Evolutionary conservation across 208 protist genomes (phyloP).

Genomic region (Leptomonas pyrrhocoris): DNA sequence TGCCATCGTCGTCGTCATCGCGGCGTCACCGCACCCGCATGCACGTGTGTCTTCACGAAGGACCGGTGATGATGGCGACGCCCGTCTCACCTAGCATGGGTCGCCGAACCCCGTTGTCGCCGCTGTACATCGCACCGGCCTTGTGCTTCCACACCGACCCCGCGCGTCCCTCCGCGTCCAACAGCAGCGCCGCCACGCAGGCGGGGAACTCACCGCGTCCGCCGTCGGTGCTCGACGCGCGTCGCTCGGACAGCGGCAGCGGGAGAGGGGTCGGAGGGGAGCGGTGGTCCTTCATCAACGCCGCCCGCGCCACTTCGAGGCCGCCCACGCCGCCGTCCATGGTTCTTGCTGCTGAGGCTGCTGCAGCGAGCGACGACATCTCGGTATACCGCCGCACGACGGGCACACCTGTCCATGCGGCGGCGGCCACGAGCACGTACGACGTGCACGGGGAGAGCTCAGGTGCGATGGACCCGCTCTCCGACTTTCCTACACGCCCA

Average conservation of each 20-base stretch:
- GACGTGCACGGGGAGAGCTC: background rate
- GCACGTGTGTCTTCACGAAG: constrained; percentile 13
- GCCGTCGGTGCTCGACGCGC: background rate
- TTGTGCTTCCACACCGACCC: constrained; percentile 1
- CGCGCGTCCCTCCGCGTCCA: background rate
- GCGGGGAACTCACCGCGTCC: too few relatives aligned
- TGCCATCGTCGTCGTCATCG: background rate
- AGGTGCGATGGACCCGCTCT: constrained; percentile 10
- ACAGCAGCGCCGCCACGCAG: background rate
- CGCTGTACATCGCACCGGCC: background rate
- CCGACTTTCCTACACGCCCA: background rate
- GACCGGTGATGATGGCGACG: constrained; percentile 6
- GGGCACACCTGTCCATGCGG: background rate
- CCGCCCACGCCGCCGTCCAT: constrained; percentile 1
- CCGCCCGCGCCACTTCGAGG: too few relatives aligned
- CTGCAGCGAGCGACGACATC: background rate
- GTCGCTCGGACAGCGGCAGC: background rate
- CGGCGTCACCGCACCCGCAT: background rate
- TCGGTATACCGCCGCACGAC: background rate
- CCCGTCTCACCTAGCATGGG: background rate
- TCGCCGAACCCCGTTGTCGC: constrained; percentile 12
- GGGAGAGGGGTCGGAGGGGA: background rate
- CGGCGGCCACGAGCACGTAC: background rate
- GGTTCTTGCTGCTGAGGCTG: background rate
- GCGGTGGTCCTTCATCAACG: background rate